These are phyloP conservation scores for Myriangium duriaei DNA, from an alignment of 2,329 filamentous ascomycete genomes.

Conservation along the genomic window DNA sequence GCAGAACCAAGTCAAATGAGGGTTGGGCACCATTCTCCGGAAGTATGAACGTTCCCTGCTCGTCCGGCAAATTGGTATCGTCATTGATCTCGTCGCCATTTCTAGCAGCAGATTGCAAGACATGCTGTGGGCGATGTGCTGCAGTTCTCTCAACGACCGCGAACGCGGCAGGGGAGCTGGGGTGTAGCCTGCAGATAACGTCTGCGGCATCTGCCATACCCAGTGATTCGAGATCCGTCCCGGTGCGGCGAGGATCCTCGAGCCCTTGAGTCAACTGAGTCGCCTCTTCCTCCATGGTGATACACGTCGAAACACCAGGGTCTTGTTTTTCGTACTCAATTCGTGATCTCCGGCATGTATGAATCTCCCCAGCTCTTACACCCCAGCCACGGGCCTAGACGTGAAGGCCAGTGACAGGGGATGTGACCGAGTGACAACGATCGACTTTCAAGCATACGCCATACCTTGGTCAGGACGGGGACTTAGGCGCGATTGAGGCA, in stretches of 20 bases:
- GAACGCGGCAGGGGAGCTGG: slow-evolving; percentile 59
- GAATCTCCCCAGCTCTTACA: no score
- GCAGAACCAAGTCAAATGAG: slow-evolving; percentile 55
- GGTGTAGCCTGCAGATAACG: slow-evolving; percentile 79
- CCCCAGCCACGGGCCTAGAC: no score
- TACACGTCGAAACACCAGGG: not conserved
- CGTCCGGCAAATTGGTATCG: slow-evolving; percentile 19
- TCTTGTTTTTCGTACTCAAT: no score
- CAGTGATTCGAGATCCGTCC: slow-evolving; percentile 71
- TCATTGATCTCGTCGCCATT: slow-evolving; percentile 22
- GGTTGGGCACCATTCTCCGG: slow-evolving; percentile 32
- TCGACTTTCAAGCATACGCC: no score
- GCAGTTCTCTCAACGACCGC: slow-evolving; percentile 52
- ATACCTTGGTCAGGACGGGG: no score
- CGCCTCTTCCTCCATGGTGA: slow-evolving; percentile 21
- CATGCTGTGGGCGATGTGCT: slow-evolving; percentile 42
- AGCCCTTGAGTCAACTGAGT: slow-evolving; percentile 58
- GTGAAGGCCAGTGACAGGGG: no score
- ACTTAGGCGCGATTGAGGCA: no score
- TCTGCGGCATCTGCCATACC: slow-evolving; percentile 73
- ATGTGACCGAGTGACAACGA: no score
- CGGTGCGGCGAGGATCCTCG: slow-evolving; percentile 66
- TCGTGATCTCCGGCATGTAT: no score
- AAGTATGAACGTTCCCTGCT: slow-evolving; percentile 36
- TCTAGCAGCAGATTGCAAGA: slow-evolving; percentile 37